These are phyloP conservation scores for Cercospora citrullina DNA, from an alignment of 2,329 filamentous ascomycete species.

Conservation along the genomic window DNA sequence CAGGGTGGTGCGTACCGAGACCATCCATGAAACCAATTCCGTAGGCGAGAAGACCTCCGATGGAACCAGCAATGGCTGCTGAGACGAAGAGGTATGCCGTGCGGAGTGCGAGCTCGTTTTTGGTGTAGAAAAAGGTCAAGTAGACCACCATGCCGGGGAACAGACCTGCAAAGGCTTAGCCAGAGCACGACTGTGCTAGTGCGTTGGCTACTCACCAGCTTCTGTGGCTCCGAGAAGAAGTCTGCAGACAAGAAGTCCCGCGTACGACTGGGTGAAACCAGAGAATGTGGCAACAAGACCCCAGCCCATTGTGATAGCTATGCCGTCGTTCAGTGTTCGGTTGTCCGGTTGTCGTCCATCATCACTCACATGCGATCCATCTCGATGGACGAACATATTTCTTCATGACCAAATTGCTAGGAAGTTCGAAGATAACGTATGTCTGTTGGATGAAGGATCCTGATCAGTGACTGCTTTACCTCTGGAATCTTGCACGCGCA, in stretches of 20 bases:
- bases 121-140: slow-evolving; percentile 50
- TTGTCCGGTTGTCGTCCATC: not conserved
- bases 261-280: slow-evolving; percentile 16
- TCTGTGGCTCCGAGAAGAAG: slow-evolving; percentile 23
- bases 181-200: not conserved
- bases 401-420: slow-evolving; percentile 24
- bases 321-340: slow-evolving; percentile 49
- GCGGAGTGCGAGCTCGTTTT: slow-evolving; percentile 45
- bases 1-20: slow-evolving; percentile 44
- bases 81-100: slow-evolving; percentile 50
- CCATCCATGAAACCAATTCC: slow-evolving; percentile 72
- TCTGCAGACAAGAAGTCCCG: slow-evolving; percentile 16
- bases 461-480: not conserved
- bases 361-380: slow-evolving; percentile 41
- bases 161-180: slow-evolving; percentile 14
- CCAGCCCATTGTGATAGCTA: slow-evolving; percentile 52
- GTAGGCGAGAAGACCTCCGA: slow-evolving; percentile 40
- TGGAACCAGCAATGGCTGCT: slow-evolving; percentile 50
- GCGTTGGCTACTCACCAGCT: not conserved
- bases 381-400: slow-evolving; percentile 11
- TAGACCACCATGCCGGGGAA: slow-evolving; percentile 35
- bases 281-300: slow-evolving; percentile 19
- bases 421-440: slow-evolving; percentile 20
- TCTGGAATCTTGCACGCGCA: not conserved
- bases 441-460: not conserved